Percentiles rank a stretch among this genome's conserved stretches.
These are phyloP conservation scores for Russula emetica DNA, from an alignment of 768 basidiomycete species.

Conservation along the genomic window DNA sequence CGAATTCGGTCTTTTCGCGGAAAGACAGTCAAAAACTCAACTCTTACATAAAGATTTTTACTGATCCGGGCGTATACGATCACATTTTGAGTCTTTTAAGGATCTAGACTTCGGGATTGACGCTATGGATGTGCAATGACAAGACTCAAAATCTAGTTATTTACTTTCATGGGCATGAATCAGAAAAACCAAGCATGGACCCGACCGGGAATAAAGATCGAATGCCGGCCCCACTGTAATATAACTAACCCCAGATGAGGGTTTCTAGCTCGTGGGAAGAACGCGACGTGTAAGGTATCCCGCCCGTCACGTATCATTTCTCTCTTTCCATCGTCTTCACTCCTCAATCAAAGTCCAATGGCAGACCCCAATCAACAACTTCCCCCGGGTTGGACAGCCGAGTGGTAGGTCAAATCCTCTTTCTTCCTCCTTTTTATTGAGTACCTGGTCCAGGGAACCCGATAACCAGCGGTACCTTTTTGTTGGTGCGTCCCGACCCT, in stretches of 20 bases:
- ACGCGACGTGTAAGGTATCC: conserved; percentile 21
- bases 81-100: neutral
- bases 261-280: conserved; percentile 15
- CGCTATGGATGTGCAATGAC: neutral
- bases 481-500: conserved; percentile 59
- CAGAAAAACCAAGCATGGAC: no score
- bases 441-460: conserved; percentile 56
- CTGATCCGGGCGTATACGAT: no score
- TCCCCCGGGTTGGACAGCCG: conserved; percentile 89
- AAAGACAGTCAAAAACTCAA: neutral
- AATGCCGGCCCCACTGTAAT: no score
- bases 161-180: no score
- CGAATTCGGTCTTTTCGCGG: neutral
- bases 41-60: no score
- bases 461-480: conserved; percentile 80
- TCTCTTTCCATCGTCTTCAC: conserved; percentile 15
- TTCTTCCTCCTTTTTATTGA: conserved; percentile 13
- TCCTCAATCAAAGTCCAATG: conserved; percentile 36
- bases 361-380: conserved; percentile 58
- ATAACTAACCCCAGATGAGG: conserved; percentile 18
- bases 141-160: neutral
- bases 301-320: neutral
- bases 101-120: neutral
- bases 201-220: no score
- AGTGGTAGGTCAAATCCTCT: conserved; percentile 58